phyloP scores from a whole-genome alignment of 352 stramenopile genomes.

The Globisporangium orthogonon region DNA sequence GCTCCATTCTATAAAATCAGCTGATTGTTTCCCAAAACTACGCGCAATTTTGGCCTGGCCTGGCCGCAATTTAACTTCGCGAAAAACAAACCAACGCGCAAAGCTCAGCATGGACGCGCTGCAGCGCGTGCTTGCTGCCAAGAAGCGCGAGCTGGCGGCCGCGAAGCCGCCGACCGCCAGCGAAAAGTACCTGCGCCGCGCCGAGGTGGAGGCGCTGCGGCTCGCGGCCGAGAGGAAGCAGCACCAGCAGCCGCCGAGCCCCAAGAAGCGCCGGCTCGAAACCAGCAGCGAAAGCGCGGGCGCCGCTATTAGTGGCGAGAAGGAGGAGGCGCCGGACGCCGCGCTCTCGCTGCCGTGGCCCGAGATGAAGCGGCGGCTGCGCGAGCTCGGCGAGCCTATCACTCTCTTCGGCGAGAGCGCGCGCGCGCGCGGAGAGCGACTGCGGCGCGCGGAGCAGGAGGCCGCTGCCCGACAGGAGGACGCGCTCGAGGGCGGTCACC shows the following conservation, averaged over 20 bases:
- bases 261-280: conserved; percentile 47
- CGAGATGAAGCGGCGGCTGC: conserved; percentile 78
- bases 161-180: conserved; percentile 78
- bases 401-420: conserved; percentile 86
- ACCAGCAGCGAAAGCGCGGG: background rate
- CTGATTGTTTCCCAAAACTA: too few species aligned
- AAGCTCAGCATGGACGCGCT: conserved; percentile 53
- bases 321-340: conserved; percentile 5
- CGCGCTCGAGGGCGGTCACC: conserved; percentile 61
- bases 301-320: background rate
- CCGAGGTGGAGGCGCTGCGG: conserved; percentile 64
- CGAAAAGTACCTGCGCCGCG: conserved; percentile 76
- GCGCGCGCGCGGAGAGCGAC: conserved; percentile 48
- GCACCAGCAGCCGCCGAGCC: conserved; percentile 6
- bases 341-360: conserved; percentile 43
- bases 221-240: conserved; percentile 17
- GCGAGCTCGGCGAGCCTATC: conserved; percentile 75
- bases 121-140: conserved; percentile 59
- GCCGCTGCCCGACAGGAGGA: conserved; percentile 61
- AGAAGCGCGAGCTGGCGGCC: conserved; percentile 59
- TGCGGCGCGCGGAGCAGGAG: conserved; percentile 64
- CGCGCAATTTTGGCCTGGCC: too few species aligned
- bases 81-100: too few species aligned
- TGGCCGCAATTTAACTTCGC: too few species aligned
- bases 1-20: background rate